phyloP scores from a whole-genome alignment of 2,329 filamentous ascomycete species.

The Neofusicoccum kwambonambiense region DNA sequence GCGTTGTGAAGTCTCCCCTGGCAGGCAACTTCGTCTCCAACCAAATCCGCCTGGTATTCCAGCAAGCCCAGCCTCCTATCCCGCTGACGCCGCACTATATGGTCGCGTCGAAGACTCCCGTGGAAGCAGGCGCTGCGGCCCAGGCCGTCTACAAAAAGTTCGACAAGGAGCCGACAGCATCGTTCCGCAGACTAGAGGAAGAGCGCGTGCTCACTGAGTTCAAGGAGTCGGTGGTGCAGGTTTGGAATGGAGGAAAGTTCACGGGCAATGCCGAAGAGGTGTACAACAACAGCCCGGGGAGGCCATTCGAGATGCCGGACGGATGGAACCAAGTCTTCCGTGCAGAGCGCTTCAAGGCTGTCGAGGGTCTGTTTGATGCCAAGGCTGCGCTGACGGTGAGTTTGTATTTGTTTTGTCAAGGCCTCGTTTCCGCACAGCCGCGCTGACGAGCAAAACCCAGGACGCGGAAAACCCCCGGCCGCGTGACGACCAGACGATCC shows the following conservation, averaged over 20 bases:
- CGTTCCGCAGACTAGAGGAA: conserved; percentile 82
- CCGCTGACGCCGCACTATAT: conserved; percentile 82
- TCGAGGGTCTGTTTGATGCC: conserved; percentile 90
- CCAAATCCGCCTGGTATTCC: conserved; percentile 81
- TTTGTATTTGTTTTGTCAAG: not conserved
- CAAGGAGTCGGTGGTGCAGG: conserved; percentile 95
- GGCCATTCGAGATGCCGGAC: conserved; percentile 95
- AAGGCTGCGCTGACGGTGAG: conserved; percentile 61
- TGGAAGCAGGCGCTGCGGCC: conserved; percentile 79
- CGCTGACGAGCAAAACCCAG: conserved; percentile 23
- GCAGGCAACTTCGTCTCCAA: conserved; percentile 88
- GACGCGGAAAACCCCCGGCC: conserved; percentile 52
- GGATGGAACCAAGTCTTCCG: conserved; percentile 96
- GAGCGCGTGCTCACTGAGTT: conserved; percentile 92
- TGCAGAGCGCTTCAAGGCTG: conserved; percentile 78
- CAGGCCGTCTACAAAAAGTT: conserved; percentile 75
- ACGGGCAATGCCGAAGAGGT: conserved; percentile 68
- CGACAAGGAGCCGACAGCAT: conserved; percentile 58
- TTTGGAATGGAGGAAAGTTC: conserved; percentile 78
- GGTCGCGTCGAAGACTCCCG: conserved; percentile 80
- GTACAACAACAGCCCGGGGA: conserved; percentile 69
- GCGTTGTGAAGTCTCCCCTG: conserved; percentile 78
- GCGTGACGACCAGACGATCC: conserved; percentile 75
- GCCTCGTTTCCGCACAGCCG: not conserved
- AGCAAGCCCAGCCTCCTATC: conserved; percentile 64